Conservation (phyloP, 768 basidiomycete species). For the Mycena pura region DNA sequence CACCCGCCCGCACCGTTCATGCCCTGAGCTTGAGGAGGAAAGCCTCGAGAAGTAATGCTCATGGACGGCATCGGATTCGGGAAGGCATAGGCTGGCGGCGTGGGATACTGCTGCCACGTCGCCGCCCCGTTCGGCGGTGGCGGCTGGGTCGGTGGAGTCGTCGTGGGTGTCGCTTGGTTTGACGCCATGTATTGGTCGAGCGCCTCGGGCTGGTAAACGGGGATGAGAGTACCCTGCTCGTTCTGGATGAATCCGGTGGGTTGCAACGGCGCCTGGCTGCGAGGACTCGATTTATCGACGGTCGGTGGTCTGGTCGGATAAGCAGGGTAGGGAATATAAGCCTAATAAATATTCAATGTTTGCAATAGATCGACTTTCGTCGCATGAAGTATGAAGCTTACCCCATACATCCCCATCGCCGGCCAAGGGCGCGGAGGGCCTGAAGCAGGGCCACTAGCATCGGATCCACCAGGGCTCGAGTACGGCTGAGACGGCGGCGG, state of each 20-base stretch:
- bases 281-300: slow-evolving; percentile 37
- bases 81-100: slow-evolving; percentile 34
- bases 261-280: slow-evolving; percentile 60
- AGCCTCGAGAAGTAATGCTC: slow-evolving; percentile 30
- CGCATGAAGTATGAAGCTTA: slow-evolving; percentile 41
- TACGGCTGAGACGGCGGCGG: slow-evolving; percentile 36
- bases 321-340: slow-evolving; percentile 57
- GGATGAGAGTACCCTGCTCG: slow-evolving; percentile 73
- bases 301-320: slow-evolving; percentile 43
- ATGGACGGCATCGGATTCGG: slow-evolving; percentile 33
- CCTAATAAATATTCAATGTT: slow-evolving; percentile 33
- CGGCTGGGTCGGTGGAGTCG: slow-evolving; percentile 32
- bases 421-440: slow-evolving; percentile 45
- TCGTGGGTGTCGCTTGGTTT: slow-evolving; percentile 37
- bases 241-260: slow-evolving; percentile 77
- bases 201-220: slow-evolving; percentile 74
- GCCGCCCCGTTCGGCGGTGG: slow-evolving; percentile 36
- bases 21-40: slow-evolving; percentile 15
- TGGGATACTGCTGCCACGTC: slow-evolving; percentile 42
- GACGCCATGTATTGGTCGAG: slow-evolving; percentile 72
- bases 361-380: neutral
- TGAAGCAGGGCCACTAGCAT: slow-evolving; percentile 42
- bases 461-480: slow-evolving; percentile 44
- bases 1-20: slow-evolving; percentile 32
- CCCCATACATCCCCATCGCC: slow-evolving; percentile 52